Evolutionary conservation across 1,139 yeast genomes (phyloP), one percentile per base, ranked within the genome.

Genomic region (Yarrowia galli): DNA sequence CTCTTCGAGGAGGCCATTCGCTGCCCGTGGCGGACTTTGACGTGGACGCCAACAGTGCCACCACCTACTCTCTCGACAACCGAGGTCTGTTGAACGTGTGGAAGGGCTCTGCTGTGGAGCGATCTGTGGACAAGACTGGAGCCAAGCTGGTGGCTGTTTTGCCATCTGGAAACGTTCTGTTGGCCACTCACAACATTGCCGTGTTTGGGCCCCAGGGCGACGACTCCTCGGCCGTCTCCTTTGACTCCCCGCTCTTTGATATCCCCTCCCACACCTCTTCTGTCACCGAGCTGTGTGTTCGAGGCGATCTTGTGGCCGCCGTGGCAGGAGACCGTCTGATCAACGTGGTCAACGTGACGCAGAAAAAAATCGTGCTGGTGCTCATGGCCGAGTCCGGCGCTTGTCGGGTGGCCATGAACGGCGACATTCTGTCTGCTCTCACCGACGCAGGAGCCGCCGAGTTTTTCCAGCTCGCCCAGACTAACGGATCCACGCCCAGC

Each of bases 241-340:
- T 58, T 2, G 64, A 58, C 42, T 66, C 71, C 9, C 60, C 70
- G 12, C 25, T 71, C 9, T 70, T 72, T 58, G 69, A 70, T 4
- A 73, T 72, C 61, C 74, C 77, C 22, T 76, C 75, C 20, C 75
- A 74, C 54, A 73, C 73, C 13, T 71, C 72, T 53, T 74, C 73
- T 18, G 70, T 73, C 22, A 61, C 70, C 42, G 68, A 66, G 42
- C 64, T 73, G 32, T 42, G 72, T 32, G 42, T 67, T 38, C 67
- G 80, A 65, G 75, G 79, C 8, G 86, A 83, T 65, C 77, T 80
- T 53, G 75, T 90, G 67, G 87, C 95, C 1, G 86, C 89, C 69
- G 96, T 97, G 0, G 80, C 80, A 45, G 87, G 87, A 70, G 98
- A 92, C 76, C 83, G 97, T 73, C 91, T 91, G 75, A 82, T 92